Base-by-base conservation (phyloP, 768 basidiomycete genomes). In the Myochromella boudieri region DNA sequence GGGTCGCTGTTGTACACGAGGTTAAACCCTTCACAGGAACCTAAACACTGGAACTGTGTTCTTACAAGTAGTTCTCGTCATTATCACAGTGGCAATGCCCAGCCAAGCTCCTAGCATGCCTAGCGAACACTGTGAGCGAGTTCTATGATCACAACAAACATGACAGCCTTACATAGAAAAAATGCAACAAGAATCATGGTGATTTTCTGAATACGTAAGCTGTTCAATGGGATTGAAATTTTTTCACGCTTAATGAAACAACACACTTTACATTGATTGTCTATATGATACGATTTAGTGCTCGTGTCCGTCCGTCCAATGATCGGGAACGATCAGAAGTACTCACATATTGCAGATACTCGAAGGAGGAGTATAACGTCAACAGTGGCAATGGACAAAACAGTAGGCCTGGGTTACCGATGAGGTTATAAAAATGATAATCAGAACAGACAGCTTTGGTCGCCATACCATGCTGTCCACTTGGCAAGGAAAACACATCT, bases 361-460 rank as follows among this genome's bases (percentile, higher is more conserved):
- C 61, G 53, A n/a, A 63, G 33, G 20, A 63, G 46, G 7, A 63
- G 56, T 24, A 63, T 61, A 11, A 55, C 26, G 26, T 63, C 61
- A 1, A 61, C 58, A 4, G 59, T 55, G 22, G 37, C 53, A 10
- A 63, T 24, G 2, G 60, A 49, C 4, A 60, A 8, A 1, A 63
- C 36, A 0, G 55, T 58, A 21, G 61, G 56, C 54, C 57, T 61
- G 29, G 15, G 18, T 17, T 7, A n/a, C 27, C n/a, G n/a, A 28
- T n/a, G 44, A 33, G 24, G n/a, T 29, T 21, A 26, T 14, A 42
- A 36, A 12, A 33, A 6, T 8, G 1, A 28, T 26, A 12, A 24
- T 24, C 37, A 31, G 12, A 11, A 17, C 17, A 38, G 24, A n/a
- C 4, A 18, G 31, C 20, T 18, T 18, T 41, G 3, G 25, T 10